Evolutionary conservation across 2,329 filamentous ascomycete species (phyloP).

Genomic region (Fusarium torreyae): DNA sequence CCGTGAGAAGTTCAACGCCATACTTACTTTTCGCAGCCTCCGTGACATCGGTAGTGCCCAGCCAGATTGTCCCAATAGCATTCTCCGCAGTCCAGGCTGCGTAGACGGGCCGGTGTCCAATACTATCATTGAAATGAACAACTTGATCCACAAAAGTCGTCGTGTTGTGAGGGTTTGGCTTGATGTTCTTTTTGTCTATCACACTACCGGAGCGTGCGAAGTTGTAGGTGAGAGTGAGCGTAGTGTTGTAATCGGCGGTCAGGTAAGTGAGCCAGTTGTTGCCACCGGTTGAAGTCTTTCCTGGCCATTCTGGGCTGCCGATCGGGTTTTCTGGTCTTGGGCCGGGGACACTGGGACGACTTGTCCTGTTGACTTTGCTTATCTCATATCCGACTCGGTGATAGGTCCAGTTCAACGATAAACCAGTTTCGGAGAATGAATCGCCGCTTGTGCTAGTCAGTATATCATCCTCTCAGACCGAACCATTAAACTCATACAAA

Average conservation of each 20-base stretch:
- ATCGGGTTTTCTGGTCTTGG: conserved; percentile 16
- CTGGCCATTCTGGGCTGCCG: conserved; percentile 23
- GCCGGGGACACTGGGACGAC: not conserved
- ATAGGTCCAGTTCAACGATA: not conserved
- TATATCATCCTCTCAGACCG: no score
- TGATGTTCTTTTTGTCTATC: not conserved
- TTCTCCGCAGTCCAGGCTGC: conserved; percentile 6
- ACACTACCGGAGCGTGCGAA: conserved; percentile 4
- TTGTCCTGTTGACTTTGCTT: not conserved
- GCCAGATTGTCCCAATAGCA: conserved; percentile 2
- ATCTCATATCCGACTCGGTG: not conserved
- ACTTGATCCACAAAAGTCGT: not conserved
- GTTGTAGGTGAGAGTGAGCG: conserved; percentile 8
- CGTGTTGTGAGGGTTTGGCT: not conserved
- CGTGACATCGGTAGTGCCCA: not conserved
- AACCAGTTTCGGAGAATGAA: conserved; percentile 8
- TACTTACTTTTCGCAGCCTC: not conserved
- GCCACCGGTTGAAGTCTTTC: conserved; percentile 8
- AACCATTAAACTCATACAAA: not conserved
- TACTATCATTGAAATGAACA: not conserved
- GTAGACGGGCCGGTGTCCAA: not conserved
- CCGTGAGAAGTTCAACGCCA: not conserved
- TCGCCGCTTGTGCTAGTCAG: conserved; percentile 17
- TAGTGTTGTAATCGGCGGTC: conserved; percentile 12
- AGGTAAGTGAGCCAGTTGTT: conserved; percentile 17